Evolutionary conservation across 768 basidiomycete species (phyloP).

Genomic region (Clitopilus passeckerianus): DNA sequence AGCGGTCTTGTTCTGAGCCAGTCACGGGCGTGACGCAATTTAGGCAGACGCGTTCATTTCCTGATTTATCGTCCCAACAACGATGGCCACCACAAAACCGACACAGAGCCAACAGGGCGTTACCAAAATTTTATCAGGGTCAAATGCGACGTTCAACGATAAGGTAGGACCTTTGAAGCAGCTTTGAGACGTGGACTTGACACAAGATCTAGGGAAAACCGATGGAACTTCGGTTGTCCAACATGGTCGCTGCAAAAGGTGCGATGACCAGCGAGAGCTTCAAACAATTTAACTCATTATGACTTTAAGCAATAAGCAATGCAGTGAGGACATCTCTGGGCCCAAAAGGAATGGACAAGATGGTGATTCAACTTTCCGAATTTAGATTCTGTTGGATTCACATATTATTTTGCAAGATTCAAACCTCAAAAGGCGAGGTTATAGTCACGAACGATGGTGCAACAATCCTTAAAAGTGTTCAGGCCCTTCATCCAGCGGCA

Average conservation of each 20-base stretch:
- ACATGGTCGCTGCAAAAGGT: slow-evolving; percentile 98
- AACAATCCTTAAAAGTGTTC: slow-evolving; percentile 92
- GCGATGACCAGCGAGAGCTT: slow-evolving; percentile 9
- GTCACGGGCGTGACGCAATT: slow-evolving; percentile 23
- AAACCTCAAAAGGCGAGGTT: slow-evolving; percentile 93
- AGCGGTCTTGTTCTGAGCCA: not conserved
- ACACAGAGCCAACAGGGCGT: slow-evolving; percentile 33
- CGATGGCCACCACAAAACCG: slow-evolving; percentile 29
- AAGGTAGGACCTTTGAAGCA: slow-evolving; percentile 42
- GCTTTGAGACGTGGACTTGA: slow-evolving; percentile 13
- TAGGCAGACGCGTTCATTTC: slow-evolving; percentile 26
- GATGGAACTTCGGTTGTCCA: slow-evolving; percentile 95
- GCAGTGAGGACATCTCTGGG: slow-evolving; percentile 95
- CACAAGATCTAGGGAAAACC: slow-evolving; percentile 76
- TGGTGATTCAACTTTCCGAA: slow-evolving; percentile 49
- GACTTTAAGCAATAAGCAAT: slow-evolving; percentile 82
- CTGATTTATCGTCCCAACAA: slow-evolving; percentile 12
- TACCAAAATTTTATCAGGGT: slow-evolving; percentile 42
- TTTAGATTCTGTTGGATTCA: not conserved
- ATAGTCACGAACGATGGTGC: slow-evolving; percentile 99
- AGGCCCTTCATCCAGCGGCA: slow-evolving; percentile 95
- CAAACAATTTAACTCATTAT: not conserved
- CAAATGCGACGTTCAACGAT: slow-evolving; percentile 83
- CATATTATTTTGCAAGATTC: slow-evolving; percentile 54
- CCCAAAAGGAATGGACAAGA: slow-evolving; percentile 99